These are phyloP conservation scores for Aspergillus fumigatiaffinis DNA, from an alignment of 2,329 filamentous ascomycete genomes.

Conservation along the genomic window DNA sequence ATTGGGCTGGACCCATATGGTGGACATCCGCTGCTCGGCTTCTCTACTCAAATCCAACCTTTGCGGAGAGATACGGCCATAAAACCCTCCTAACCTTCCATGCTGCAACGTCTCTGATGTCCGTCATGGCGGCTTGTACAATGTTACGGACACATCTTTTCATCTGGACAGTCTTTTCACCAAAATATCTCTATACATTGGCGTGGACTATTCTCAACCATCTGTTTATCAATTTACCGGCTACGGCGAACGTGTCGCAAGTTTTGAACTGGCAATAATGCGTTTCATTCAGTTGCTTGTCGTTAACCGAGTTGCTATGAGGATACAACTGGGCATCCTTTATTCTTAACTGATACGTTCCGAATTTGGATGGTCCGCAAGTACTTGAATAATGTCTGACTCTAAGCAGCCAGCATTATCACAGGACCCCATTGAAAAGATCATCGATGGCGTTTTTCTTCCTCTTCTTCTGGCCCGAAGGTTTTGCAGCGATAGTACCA, in stretches of 20 bases:
- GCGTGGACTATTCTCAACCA: conserved; percentile 85
- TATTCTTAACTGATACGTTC: neutral
- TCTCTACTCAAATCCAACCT: conserved; percentile 18
- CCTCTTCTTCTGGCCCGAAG: conserved; percentile 43
- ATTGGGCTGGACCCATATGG: conserved; percentile 89
- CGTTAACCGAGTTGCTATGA: neutral
- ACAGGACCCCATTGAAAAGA: conserved; percentile 61
- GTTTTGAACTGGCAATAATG: conserved; percentile 1
- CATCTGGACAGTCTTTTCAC: conserved; percentile 98
- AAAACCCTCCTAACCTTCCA: conserved; percentile 67
- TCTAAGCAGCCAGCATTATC: neutral
- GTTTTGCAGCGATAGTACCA: conserved; percentile 4
- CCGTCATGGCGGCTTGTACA: conserved; percentile 86
- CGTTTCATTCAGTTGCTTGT: neutral
- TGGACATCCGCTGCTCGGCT: conserved; percentile 64
- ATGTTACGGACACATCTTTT: conserved; percentile 83
- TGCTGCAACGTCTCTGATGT: conserved; percentile 58
- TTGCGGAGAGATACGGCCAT: conserved; percentile 44
- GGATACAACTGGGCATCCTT: neutral
- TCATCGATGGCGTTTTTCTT: conserved; percentile 67
- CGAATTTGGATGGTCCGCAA: neutral
- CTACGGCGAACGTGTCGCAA: conserved; percentile 35
- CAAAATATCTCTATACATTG: conserved; percentile 90
- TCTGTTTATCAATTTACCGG: conserved; percentile 65
- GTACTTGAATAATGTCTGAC: neutral